Conservation (phyloP, 257 asterid species). For the Solanum ossicruentum region DNA sequence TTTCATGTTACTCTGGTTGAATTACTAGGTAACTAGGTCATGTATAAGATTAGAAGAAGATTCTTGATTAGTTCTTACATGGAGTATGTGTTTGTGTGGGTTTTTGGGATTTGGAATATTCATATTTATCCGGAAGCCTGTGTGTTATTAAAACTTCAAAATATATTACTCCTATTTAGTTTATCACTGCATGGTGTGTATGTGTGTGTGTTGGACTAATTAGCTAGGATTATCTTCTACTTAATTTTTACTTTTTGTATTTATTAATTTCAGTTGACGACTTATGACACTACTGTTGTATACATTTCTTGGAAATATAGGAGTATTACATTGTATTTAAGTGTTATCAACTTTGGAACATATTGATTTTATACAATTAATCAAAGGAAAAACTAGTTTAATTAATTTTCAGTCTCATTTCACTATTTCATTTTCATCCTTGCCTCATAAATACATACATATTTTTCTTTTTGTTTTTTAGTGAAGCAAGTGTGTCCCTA, state of each 20-base stretch:
- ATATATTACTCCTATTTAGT: too few species aligned
- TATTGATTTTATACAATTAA: neutral
- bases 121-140: too few species aligned
- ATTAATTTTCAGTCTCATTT: neutral
- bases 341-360: neutral
- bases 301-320: neutral
- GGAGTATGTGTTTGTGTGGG: too few species aligned
- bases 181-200: neutral
- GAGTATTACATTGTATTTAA: neutral
- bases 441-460: too few species aligned
- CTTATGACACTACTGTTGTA: neutral
- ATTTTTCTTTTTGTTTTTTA: too few species aligned
- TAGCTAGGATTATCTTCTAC: neutral
- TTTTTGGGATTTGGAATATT: neutral
- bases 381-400: too few species aligned
- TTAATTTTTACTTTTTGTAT: neutral
- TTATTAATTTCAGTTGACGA: neutral
- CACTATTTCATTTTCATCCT: neutral
- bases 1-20: neutral
- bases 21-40: neutral
- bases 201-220: too few species aligned
- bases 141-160: too few species aligned
- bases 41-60: neutral
- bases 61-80: neutral
- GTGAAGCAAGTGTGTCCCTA: too few species aligned